Base-by-base conservation (phyloP, 495 filamentous ascomycete genomes). In the Peziza echinospora region DNA sequence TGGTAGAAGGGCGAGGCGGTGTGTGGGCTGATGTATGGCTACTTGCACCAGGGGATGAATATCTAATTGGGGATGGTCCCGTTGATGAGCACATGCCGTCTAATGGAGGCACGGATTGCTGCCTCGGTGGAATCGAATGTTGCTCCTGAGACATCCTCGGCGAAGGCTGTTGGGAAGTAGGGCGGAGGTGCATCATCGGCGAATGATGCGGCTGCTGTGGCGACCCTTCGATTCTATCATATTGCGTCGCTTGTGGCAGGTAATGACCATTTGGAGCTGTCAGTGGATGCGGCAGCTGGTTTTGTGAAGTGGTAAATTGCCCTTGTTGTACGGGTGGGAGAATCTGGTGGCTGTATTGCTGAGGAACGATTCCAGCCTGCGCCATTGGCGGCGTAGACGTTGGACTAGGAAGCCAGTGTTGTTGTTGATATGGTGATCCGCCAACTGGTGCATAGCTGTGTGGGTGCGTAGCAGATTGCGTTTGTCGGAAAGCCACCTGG, bases 41-140 rank as follows among this genome's bases (percentile, higher is more conserved):
- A 1, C 65, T 59, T 25, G 64, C 63, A 23, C 66, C 62, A 17
- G 67, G 59, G 6, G 67, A 59, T 7, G 56, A 51, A 39, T 63
- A 46, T 59, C 56, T 11, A 63, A 5, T 37, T 61, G n/a, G 63
- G 51, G 41, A 61, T 67, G 56, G 67, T 73, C 54, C 17, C 49
- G 43, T 23, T 58, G 47, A 17, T 46, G 57, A 41, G 55, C 19
- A 25, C 48, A 57, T 44, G 55, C 46, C 13, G 24, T 52, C 49
- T 11, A 56, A 34, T n/a, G 56, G 52, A 40, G 56, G 52, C 21
- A 46, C 49, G 34, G 53, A 52, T 42, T 47, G 53, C 26, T 56
- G 54, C 17, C 49, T 47, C 28, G 46, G 51, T 40, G 47, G 46
- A 9, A 51, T 48, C 19, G 45, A 41, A 11, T 37, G 30, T 11